Conservation (phyloP, 768 basidiomycete species). For the Pleurotus salmoneostramineus region DNA sequence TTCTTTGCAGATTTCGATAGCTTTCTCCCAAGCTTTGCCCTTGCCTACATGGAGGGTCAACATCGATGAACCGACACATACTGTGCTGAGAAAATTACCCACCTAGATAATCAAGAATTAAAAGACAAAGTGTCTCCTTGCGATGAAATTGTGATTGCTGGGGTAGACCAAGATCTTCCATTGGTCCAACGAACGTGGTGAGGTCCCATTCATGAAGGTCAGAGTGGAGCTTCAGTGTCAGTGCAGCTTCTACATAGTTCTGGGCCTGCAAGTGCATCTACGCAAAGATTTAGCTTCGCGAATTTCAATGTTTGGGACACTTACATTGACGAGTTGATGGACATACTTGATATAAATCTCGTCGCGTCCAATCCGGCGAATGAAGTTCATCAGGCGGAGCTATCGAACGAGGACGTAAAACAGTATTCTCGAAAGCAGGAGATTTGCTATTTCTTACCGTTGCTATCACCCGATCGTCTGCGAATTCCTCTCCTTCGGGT, state of each 20-base stretch:
- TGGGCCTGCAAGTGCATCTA: slow-evolving; percentile 88
- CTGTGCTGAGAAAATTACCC: not conserved
- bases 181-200: slow-evolving; percentile 74
- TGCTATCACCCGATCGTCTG: slow-evolving; percentile 91
- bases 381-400: slow-evolving; percentile 92
- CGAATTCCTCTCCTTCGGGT: slow-evolving; percentile 90
- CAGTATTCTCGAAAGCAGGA: slow-evolving; percentile 2
- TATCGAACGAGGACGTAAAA: slow-evolving; percentile 20
- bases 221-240: slow-evolving; percentile 91
- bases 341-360: slow-evolving; percentile 97
- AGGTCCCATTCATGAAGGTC: slow-evolving; percentile 92
- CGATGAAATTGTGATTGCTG: slow-evolving; percentile 93
- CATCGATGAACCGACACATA: slow-evolving; percentile 5
- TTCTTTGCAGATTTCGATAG: slow-evolving; percentile 91
- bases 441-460: slow-evolving; percentile 49
- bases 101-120: slow-evolving; percentile 95
- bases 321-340: slow-evolving; percentile 87
- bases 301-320: slow-evolving; percentile 17
- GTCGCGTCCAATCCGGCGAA: slow-evolving; percentile 84
- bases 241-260: slow-evolving; percentile 89
- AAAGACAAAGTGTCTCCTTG: slow-evolving; percentile 87
- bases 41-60: slow-evolving; percentile 50
- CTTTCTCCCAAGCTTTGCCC: slow-evolving; percentile 97
- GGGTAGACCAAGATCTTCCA: slow-evolving; percentile 87
- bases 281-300: slow-evolving; percentile 13